Base-by-base conservation (phyloP, 768 basidiomycete genomes). In the Russula vinacea region DNA sequence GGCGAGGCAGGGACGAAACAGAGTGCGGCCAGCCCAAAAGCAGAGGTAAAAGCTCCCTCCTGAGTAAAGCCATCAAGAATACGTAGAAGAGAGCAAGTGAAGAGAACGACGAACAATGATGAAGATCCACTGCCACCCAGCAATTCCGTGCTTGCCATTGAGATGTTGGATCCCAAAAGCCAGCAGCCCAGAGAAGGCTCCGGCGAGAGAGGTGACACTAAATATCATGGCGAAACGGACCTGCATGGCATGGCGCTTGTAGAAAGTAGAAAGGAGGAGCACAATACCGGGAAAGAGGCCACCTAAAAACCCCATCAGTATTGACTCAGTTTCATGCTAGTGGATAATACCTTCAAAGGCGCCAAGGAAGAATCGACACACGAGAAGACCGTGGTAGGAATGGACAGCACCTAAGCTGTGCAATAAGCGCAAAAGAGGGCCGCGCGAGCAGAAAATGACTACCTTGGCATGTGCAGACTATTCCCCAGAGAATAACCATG, bases 91-190 rank as follows among this genome's bases (percentile, higher is more conserved):
- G 1, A 26, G 47, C 13, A 2, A 1, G 14, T 49, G 50, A 11
- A 50, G 13, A 2, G 51, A 1, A 49, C 5, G 3, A 65, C 72
- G 1, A 71, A 83, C 81, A 35, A 86, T 74, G 58, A 86, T 83
- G 71, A 86, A 86, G 55, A 88, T 82, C 87, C 85, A 89, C 14
- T 81, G 77, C 87, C 86, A 88, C 0, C 83, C 86, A 2, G 80
- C 76, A 58, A 74, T 78, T 5, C 83, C 81, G 2, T 79, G 78
- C 14, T 78, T 72, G 13, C 83, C 83, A 52, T 84, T 72, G 78
- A 89, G 83, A 16, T 83, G 72, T n/a, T 77, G 69, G 56, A 89
- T 85, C 1, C 78, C 84, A 35, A 83, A 76, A 0, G 86, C 86
- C 26, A 89, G 77, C 8, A 89, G 73, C 49, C 88, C 87, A 5